Base-by-base conservation (phyloP, 139 green algal genomes). In the Picochlorum sp. region DNA sequence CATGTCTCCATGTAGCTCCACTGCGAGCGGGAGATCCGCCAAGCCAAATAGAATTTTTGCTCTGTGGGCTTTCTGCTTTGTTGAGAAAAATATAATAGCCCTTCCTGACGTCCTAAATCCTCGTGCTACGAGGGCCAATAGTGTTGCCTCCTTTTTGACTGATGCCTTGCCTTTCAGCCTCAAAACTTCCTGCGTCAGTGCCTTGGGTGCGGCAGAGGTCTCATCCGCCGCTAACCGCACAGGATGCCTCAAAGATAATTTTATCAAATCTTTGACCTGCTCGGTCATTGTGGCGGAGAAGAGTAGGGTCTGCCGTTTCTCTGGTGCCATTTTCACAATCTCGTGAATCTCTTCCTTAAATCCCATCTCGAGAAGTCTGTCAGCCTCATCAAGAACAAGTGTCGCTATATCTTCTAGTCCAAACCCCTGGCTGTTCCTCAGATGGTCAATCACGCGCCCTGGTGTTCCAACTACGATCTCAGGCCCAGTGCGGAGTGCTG, bases 1-100 rank as follows among this genome's bases (percentile, higher is more conserved):
- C 86, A 97, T 95, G 78, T 97, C 87, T 58, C 91, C 91, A 71
- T 99, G 94, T 32, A 99, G 86, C 81, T 98, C 93, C 4, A 76
- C 84, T 32, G 84, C 83, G 0, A 82, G 72, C 18, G 84, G 82
- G 50, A 98, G 77, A 3, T 83, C 77, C 2, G 72, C 74, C 23
- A 99, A 76, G 2, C 90, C 92, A 74, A 98, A 96, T 37, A 99
- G 62, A 37, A 98, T 90, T 77, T 96, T 97, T 15, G 90, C 69
- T 2, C 92, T 58, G 78, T 98, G 92, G 16, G 89, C 90, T 3
- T 75, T 70, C 59, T 89, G 78, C 79, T 97, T 97, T 30, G 91
- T 96, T 38, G 69, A 62, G 65, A 84, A 88, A 68, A 98, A 98
- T 3, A 98, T 74, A 52, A 98, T 97, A 56, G 78, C 85, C 49